Conservation (phyloP, 2,329 filamentous ascomycete genomes). For the Thielaviopsis punctulata region DNA sequence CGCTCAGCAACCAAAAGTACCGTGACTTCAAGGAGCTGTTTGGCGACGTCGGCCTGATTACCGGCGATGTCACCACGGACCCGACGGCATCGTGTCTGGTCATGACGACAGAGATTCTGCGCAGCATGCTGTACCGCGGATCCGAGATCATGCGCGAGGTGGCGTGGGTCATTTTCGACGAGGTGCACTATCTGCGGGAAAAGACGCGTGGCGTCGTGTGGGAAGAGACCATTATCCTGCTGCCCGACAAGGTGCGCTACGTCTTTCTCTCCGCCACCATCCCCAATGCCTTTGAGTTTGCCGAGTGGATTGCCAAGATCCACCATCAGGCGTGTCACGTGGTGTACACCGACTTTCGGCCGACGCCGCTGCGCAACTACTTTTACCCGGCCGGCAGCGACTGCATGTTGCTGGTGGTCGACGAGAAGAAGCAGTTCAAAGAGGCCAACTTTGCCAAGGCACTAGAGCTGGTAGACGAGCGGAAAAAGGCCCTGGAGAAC, state of each 20-base stretch:
- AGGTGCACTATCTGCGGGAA: constrained; percentile 97
- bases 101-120: constrained; percentile 98
- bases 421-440: constrained; percentile 90
- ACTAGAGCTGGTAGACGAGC: constrained; percentile 77
- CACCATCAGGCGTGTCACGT: constrained; percentile 97
- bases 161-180: constrained; percentile 94
- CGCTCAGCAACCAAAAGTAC: constrained; percentile 96
- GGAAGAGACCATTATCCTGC: constrained; percentile 96
- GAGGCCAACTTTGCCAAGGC: constrained; percentile 96
- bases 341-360: constrained; percentile 95
- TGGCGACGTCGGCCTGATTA: constrained; percentile 95
- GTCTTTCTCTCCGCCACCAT: constrained; percentile 97
- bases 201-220: constrained; percentile 90
- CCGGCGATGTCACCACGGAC: constrained; percentile 97
- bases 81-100: constrained; percentile 94
- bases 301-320: constrained; percentile 97
- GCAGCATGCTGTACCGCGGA: constrained; percentile 93
- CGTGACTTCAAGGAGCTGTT: constrained; percentile 91
- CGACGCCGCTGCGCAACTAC: constrained; percentile 92
- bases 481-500: constrained; percentile 66
- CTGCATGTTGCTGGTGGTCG: constrained; percentile 84
- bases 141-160: constrained; percentile 99
- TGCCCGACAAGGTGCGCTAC: constrained; percentile 96
- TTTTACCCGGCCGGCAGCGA: constrained; percentile 88
- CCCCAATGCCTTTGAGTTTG: constrained; percentile 97